Evolutionary conservation across 495 filamentous ascomycete genomes (phyloP), one percentile per base, ranked within the genome.

Genomic region (Aspergillus homomorphus): DNA sequence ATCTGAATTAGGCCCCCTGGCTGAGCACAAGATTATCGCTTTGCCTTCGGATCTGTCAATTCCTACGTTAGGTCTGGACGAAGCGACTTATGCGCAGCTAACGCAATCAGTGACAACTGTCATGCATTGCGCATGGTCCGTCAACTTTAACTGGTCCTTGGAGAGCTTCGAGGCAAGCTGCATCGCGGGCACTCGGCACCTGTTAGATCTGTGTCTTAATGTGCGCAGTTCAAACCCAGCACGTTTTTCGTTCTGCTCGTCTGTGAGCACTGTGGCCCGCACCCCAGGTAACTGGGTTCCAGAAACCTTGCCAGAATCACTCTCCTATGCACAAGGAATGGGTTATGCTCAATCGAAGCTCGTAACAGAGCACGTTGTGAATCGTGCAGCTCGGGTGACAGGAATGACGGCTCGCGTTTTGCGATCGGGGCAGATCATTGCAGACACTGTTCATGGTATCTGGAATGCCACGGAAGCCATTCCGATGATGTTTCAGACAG

Each of bases 61-160:
- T 21, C 49, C 68, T 1, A 56, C 60, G 5, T 69, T 88, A 4
- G 84, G 84, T n/a, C 68, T 87, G 0, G 57, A 66, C 15, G 43
- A 63, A 1, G 43, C 61, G 0, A 62, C 56, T 12, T 79, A 81
- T 52, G 44, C 61, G 0, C 43, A 69, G 1, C 62, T 87, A 0
- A 70, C 63, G 0, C 57, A 61, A 1, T 69, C 71, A 26, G 70
- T 71, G 0, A 83, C 80, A 4, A 56, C 71, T 0, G 74, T 87
- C 20, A 79, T 87, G 38, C 87, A 89, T 66, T 77, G 80, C 15
- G 87, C 85, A 28, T 89, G 87, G 87, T 79, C 83, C 4, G 87
- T 89, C 24, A 87, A 89, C 66, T 89, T 89, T 74, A 85, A 81
- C 60, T 75, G 83, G 70, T 70, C 76, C 2, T 69, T 88, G 1